A percentile compares a stretch with the other conserved stretches of the same genome.
phyloP scores from a whole-genome alignment of 2,329 filamentous ascomycete species.

The Epichloe glyceriae region DNA sequence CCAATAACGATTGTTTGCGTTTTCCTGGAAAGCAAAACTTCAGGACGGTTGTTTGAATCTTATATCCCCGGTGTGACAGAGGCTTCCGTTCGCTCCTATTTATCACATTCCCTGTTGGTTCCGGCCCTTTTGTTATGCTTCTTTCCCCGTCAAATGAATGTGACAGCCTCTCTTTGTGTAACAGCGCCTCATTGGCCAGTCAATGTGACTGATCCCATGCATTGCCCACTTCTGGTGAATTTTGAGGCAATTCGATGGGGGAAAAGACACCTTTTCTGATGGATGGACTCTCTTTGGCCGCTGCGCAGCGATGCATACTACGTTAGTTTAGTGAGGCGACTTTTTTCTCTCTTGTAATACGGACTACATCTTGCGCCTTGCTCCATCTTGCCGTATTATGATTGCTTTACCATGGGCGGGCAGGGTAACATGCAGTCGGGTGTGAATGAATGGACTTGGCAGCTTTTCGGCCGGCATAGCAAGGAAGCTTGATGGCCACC shows the following conservation, averaged over 20 bases:
- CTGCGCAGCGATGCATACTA: not conserved
- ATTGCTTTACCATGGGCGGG: not conserved
- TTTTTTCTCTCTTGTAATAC: not conserved
- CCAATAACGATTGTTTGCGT: not conserved
- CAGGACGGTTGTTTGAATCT: not conserved
- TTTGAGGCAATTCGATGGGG: not conserved
- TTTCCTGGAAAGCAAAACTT: not conserved
- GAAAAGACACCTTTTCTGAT: not conserved
- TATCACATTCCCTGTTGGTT: not conserved
- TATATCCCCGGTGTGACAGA: not conserved
- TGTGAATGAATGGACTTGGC: not conserved
- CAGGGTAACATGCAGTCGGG: not conserved
- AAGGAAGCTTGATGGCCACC: not conserved
- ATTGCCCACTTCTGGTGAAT: not conserved
- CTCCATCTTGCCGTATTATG: not conserved
- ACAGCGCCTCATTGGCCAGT: not conserved
- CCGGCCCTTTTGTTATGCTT: not conserved
- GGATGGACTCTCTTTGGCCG: not conserved
- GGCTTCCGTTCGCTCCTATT: not conserved
- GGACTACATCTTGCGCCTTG: not conserved
- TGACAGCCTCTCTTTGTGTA: not conserved
- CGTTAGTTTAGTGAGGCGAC: not conserved
- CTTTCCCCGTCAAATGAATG: not conserved
- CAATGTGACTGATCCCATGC: conserved; percentile 4
- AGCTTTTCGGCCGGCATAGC: not conserved